phyloP scores from a whole-genome alignment of 305 asterid genomes.

The Andrographis paniculata region DNA sequence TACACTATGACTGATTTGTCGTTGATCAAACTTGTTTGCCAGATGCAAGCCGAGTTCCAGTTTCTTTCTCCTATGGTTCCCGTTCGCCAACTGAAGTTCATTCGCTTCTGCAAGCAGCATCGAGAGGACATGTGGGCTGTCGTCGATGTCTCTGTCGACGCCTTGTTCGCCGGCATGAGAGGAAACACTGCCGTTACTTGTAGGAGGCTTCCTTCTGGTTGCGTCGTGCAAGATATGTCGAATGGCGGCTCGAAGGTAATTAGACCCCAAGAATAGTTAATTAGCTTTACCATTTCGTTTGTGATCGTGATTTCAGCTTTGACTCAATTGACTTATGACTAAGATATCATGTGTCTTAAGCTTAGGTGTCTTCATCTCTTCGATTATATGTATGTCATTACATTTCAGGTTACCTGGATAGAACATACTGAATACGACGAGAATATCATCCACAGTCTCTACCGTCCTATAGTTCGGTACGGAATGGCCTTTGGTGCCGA shows the following conservation, averaged over 20 bases:
- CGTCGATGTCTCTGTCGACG: conserved; percentile 59
- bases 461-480: conserved; percentile 51
- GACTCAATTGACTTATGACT: too few relatives aligned
- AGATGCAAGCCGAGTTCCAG: conserved; percentile 73
- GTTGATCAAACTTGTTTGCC: conserved; percentile 10
- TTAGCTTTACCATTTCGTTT: neutral
- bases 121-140: conserved; percentile 62
- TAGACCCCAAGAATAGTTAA: neutral
- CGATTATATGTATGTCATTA: neutral
- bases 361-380: too few relatives aligned
- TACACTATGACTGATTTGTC: neutral
- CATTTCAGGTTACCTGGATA: conserved; percentile 64
- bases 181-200: conserved; percentile 17
- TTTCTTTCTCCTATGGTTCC: conserved; percentile 52
- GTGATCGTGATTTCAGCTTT: too few relatives aligned
- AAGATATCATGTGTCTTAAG: too few relatives aligned
- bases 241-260: conserved; percentile 61
- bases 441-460: conserved; percentile 35
- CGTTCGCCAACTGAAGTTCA: conserved; percentile 37
- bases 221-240: conserved; percentile 45
- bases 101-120: conserved; percentile 75
- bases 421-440: conserved; percentile 76
- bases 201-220: conserved; percentile 76
- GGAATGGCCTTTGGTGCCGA: conserved; percentile 78
- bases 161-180: conserved; percentile 26